These are phyloP conservation scores for Gaeumannomyces sp. DNA, from an alignment of 2,329 filamentous ascomycete species.

Conservation along the genomic window DNA sequence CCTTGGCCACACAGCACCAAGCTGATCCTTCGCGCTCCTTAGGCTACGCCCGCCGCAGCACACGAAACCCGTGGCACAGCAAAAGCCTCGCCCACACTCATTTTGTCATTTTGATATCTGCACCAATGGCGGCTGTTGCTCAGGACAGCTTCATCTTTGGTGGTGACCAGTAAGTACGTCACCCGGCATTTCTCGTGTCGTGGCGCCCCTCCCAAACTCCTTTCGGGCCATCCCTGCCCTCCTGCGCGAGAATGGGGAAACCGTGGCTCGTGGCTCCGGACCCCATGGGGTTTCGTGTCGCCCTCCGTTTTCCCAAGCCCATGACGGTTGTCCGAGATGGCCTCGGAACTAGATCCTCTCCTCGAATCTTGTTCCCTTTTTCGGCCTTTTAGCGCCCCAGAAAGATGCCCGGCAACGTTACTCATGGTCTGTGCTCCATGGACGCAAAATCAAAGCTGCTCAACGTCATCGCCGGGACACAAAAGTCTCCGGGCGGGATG, in stretches of 20 bases:
- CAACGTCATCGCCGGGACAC: too few species aligned
- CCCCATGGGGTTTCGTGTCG: neutral
- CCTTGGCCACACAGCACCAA: neutral
- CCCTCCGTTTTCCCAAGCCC: neutral
- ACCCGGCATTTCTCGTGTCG: neutral
- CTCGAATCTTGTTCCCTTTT: neutral
- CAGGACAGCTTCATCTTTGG: slow-evolving; percentile 6
- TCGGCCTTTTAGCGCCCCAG: neutral
- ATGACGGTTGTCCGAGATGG: neutral
- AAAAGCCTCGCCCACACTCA: neutral
- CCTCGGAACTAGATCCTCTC: neutral
- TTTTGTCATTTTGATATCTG: neutral
- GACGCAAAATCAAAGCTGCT: neutral
- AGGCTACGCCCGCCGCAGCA: neutral
- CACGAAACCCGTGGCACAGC: neutral
- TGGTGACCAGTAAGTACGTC: slow-evolving; percentile 7
- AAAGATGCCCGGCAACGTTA: neutral
- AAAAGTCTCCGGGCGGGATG: too few species aligned
- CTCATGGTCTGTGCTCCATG: neutral
- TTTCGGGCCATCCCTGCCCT: neutral
- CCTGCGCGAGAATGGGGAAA: neutral
- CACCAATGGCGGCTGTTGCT: neutral
- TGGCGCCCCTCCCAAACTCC: neutral
- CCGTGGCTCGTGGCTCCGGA: neutral
- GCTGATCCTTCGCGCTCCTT: neutral